Percentiles rank a stretch among this genome's conserved stretches.
Conservation (phyloP, 2,329 filamentous ascomycete genomes). For the Phyllosticta capitalensis region DNA sequence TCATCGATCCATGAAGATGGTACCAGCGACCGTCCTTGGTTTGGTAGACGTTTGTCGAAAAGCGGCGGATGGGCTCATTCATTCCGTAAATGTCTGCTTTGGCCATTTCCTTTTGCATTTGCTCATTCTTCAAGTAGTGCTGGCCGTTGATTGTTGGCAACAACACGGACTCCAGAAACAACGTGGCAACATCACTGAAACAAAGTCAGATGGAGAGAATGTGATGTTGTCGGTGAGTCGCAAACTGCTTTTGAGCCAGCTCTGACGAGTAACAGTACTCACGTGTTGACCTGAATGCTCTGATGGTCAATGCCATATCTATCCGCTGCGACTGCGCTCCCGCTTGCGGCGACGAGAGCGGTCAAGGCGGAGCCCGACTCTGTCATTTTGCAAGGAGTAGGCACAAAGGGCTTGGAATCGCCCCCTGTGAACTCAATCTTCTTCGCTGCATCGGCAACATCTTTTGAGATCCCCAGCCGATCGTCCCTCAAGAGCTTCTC, state of each 20-base stretch:
- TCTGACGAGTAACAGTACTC: slow-evolving; percentile 9
- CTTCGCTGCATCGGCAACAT: not conserved
- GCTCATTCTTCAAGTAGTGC: slow-evolving; percentile 11
- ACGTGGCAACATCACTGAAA: slow-evolving; percentile 32
- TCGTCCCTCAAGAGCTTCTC: not conserved
- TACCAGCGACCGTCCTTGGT: slow-evolving; percentile 38
- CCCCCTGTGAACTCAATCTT: slow-evolving; percentile 6
- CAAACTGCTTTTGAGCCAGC: not conserved
- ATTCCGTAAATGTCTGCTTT: slow-evolving; percentile 19
- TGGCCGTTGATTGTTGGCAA: slow-evolving; percentile 28
- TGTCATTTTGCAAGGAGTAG: slow-evolving; percentile 10
- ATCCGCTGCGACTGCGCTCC: slow-evolving; percentile 7
- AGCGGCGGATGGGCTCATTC: slow-evolving; percentile 8
- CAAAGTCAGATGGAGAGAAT: not conserved
- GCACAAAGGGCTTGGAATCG: slow-evolving; percentile 7
- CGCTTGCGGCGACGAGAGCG: slow-evolving; percentile 4
- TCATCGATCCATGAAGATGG: slow-evolving; percentile 36
- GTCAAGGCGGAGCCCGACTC: slow-evolving; percentile 5
- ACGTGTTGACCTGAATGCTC: slow-evolving; percentile 40
- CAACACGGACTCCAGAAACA: slow-evolving; percentile 35
- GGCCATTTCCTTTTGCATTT: slow-evolving; percentile 14
- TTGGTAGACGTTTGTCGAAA: slow-evolving; percentile 38
- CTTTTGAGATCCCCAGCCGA: not conserved
- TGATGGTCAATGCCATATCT: slow-evolving; percentile 32
- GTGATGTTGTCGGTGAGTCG: not conserved